Percentiles rank a stretch among this genome's conserved stretches.
Evolutionary conservation across 2,329 filamentous ascomycete species (phyloP).

Genomic region (Alternaria infectoria): DNA sequence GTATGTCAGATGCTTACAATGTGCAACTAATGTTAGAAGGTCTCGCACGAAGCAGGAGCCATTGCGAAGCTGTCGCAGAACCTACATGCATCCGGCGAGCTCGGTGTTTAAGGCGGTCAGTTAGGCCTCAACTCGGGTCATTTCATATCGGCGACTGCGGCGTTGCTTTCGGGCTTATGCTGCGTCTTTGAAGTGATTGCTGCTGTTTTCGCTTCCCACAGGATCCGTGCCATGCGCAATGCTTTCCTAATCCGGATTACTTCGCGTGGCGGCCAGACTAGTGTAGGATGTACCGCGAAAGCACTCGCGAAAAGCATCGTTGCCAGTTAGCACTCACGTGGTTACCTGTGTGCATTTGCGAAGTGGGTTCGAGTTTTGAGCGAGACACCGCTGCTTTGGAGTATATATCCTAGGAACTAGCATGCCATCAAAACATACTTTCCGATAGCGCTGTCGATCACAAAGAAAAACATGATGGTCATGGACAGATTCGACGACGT

Average conservation of each 20-base stretch:
- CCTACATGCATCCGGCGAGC: neutral
- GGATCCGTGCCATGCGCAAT: conserved; percentile 11
- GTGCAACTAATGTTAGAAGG: neutral
- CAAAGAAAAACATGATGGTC: neutral
- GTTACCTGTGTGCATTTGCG: neutral
- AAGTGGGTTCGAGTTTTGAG: neutral
- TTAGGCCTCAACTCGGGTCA: neutral
- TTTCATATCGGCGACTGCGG: neutral
- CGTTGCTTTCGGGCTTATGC: neutral
- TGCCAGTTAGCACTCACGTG: conserved; percentile 23
- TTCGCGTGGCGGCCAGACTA: conserved; percentile 3
- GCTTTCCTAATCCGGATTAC: conserved; percentile 16
- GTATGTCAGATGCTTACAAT: neutral
- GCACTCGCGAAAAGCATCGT: conserved; percentile 16
- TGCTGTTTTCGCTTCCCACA: neutral
- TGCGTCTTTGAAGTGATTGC: neutral
- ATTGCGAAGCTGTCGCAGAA: neutral
- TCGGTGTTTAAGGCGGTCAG: neutral
- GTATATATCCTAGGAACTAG: conserved; percentile 2
- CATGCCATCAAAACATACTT: neutral
- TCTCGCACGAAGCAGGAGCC: neutral
- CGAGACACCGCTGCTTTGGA: conserved; percentile 1
- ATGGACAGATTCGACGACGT: neutral
- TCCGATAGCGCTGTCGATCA: neutral
- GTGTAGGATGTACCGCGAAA: conserved; percentile 6